Evolutionary conservation across 768 basidiomycete genomes (phyloP).

Genomic region (Pleurotus eryngii): DNA sequence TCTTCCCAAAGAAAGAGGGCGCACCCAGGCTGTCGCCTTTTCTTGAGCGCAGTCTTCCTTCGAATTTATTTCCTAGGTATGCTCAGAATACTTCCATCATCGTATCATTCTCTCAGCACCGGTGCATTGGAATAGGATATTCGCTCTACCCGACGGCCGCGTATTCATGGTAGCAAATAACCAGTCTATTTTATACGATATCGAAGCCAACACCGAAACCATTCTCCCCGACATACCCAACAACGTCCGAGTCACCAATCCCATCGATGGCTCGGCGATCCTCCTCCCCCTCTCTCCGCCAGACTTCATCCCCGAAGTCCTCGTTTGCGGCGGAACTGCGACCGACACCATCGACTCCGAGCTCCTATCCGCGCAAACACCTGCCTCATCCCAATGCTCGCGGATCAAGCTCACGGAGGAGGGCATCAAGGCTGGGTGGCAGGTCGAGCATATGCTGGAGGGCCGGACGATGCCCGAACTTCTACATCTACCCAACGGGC

Average conservation of each 20-base stretch:
- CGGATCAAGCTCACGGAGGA: conserved; percentile 36
- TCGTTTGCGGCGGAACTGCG: conserved; percentile 16
- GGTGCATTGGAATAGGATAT: conserved; percentile 26
- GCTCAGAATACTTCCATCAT: not conserved
- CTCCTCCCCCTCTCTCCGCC: conserved; percentile 22
- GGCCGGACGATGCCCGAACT: conserved; percentile 54
- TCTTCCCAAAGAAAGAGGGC: conserved; percentile 30
- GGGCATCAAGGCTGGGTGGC: conserved; percentile 27
- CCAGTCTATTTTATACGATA: conserved; percentile 32
- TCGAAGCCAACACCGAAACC: conserved; percentile 29
- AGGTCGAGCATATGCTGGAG: conserved; percentile 44
- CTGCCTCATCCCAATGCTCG: conserved; percentile 29
- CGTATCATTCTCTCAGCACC: not conserved
- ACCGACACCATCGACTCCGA: conserved; percentile 23
- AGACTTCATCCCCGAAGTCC: conserved; percentile 7
- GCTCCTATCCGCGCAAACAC: conserved; percentile 51
- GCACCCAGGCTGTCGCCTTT: conserved; percentile 31
- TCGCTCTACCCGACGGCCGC: conserved; percentile 49
- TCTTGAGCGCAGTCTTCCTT: conserved; percentile 41
- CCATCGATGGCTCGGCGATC: conserved; percentile 53
- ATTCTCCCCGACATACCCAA: conserved; percentile 33
- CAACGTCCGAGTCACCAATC: conserved; percentile 49
- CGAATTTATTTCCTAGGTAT: conserved; percentile 47
- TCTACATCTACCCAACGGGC: conserved; percentile 28
- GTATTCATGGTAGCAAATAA: conserved; percentile 33